Evolutionary conservation across 345 rosid genomes (phyloP), one percentile per base, ranked within the genome.

Genomic region (Diplotaxis tenuifolia): DNA sequence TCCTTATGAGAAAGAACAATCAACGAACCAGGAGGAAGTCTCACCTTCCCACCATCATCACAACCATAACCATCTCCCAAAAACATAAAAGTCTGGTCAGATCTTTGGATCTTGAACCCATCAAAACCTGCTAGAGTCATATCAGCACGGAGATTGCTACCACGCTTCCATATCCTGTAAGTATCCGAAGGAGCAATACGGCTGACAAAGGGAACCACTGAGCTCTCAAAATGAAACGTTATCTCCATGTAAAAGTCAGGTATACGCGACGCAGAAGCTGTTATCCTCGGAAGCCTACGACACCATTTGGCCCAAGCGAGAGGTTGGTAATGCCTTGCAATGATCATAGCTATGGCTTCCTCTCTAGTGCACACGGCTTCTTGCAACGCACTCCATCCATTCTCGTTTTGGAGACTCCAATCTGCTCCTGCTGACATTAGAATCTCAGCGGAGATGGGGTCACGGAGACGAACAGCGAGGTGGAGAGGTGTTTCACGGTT

Each of bases 291-390:
- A 73, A 96, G 96, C 63, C 99, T 89, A 16, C 99, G 84, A 59
- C 98, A 87, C 99, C 99, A 96, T 86, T 92, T 96, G 23, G 89
- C 97, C 99, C 99, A 96, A 47, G 99, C 99, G 65, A 92, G 89
- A 18, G 98, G 99, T 85, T 92, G 98, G 65, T 92, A 96, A 78
- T 90, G 96, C 65, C 93, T 75, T 6, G 96, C 96, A 69, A 96
- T 90, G 25, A 89, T 86, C 94, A 92, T 82, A 28, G 99, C 96
- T 7, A 96, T 92, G 0, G 88, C 79, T 73, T 96, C 99, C 81
- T 96, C 99, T 66, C 96, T 84, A 20, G 93, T 87, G 79, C 99
- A 96, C n/a, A 96, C 97, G 0, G 99, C 98, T 85, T 95, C 99
- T 76, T 95, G 97, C 60, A 95, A 83, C 11, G 97, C 99, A 72